Evolutionary conservation across 2,329 filamentous ascomycete genomes (phyloP).

Genomic region (Colletotrichum tanaceti): DNA sequence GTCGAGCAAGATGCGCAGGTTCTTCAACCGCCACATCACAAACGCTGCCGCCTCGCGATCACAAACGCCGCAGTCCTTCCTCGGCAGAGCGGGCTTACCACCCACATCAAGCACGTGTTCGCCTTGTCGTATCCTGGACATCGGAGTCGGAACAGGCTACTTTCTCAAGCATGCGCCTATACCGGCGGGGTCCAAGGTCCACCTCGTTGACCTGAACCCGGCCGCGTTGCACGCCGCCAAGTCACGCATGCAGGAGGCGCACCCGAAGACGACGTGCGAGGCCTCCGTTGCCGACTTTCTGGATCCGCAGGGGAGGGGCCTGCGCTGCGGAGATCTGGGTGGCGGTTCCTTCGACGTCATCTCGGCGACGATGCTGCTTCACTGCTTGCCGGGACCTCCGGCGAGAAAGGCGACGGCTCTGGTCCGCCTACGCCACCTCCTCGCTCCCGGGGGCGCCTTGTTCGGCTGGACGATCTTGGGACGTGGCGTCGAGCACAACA

Average conservation of each 20-base stretch:
- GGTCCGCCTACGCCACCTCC: slow-evolving; percentile 30
- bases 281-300: slow-evolving; percentile 26
- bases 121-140: slow-evolving; percentile 49
- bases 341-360: slow-evolving; percentile 22
- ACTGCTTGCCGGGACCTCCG: slow-evolving; percentile 44
- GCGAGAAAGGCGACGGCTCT: slow-evolving; percentile 41
- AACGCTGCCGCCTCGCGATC: slow-evolving; percentile 49
- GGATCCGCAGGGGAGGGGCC: neutral
- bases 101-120: neutral
- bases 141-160: slow-evolving; percentile 54
- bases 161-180: slow-evolving; percentile 43
- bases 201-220: slow-evolving; percentile 21
- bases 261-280: slow-evolving; percentile 22
- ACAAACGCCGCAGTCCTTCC: slow-evolving; percentile 43
- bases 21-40: slow-evolving; percentile 45
- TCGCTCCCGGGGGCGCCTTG: slow-evolving; percentile 43
- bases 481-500: slow-evolving; percentile 16
- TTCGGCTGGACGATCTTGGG: slow-evolving; percentile 46
- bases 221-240: slow-evolving; percentile 18
- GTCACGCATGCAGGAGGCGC: slow-evolving; percentile 16
- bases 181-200: neutral
- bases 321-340: slow-evolving; percentile 6
- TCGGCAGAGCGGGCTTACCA: neutral
- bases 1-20: neutral
- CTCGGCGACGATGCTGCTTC: slow-evolving; percentile 41